Conservation (phyloP, 495 filamentous ascomycete genomes). For the Hypoxylon lenormandii region DNA sequence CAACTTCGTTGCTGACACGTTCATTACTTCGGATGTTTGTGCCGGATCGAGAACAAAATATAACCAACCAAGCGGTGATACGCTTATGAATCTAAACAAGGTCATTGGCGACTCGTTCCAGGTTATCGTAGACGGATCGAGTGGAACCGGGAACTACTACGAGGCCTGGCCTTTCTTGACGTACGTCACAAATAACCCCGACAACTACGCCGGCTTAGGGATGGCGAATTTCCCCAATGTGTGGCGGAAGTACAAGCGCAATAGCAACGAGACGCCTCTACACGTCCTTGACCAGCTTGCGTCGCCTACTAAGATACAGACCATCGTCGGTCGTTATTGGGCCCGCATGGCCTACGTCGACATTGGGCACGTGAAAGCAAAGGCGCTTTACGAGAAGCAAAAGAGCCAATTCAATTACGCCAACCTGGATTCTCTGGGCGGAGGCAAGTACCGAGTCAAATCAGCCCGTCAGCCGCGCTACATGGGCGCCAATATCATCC, state of each 20-base stretch:
- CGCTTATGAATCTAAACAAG: constrained; percentile 58
- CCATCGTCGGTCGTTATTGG: constrained; percentile 60
- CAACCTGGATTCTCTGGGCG: constrained; percentile 55
- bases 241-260: constrained; percentile 56
- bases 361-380: constrained; percentile 56
- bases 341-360: constrained; percentile 63
- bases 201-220: constrained; percentile 56
- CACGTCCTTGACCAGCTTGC: constrained; percentile 55
- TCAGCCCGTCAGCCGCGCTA: constrained; percentile 56
- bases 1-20: constrained; percentile 61
- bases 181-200: constrained; percentile 59
- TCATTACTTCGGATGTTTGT: constrained; percentile 56
- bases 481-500: constrained; percentile 62
- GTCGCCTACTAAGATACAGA: constrained; percentile 50
- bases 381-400: constrained; percentile 49
- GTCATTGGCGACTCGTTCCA: constrained; percentile 58
- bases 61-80: constrained; percentile 51
- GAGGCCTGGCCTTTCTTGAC: constrained; percentile 59
- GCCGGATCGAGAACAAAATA: constrained; percentile 46
- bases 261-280: constrained; percentile 61
- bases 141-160: constrained; percentile 52
- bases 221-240: constrained; percentile 53
- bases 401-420: constrained; percentile 54
- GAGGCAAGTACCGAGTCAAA: constrained; percentile 59
- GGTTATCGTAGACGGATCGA: constrained; percentile 59